These are phyloP conservation scores for Capronia coronata DNA, from an alignment of 2,329 filamentous ascomycete species.

Conservation along the genomic window DNA sequence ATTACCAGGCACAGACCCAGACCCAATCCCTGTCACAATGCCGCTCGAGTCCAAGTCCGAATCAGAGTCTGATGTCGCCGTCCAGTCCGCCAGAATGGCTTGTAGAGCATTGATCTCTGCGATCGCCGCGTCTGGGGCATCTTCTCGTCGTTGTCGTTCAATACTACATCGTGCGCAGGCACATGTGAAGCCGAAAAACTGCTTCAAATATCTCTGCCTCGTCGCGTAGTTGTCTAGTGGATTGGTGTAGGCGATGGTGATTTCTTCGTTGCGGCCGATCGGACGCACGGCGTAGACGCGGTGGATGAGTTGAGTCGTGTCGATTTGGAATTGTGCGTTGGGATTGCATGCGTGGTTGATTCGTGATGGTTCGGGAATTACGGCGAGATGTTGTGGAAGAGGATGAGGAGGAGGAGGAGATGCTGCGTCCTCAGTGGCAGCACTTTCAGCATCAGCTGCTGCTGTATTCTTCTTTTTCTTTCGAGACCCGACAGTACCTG, in stretches of 20 bases:
- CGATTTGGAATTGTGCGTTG: conserved; percentile 13
- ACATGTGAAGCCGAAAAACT: conserved; percentile 18
- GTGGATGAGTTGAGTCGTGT: conserved; percentile 8
- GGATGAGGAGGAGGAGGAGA: too few relatives aligned
- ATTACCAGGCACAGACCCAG: too few relatives aligned
- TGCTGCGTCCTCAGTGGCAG: too few relatives aligned
- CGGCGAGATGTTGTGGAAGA: conserved; percentile 21
- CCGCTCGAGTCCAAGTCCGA: too few relatives aligned
- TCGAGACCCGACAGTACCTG: too few relatives aligned
- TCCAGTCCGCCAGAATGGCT: conserved; percentile 10
- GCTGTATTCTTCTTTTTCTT: too few relatives aligned
- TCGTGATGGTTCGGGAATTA: conserved; percentile 19
- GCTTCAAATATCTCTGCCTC: conserved; percentile 12
- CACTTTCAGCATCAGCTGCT: too few relatives aligned
- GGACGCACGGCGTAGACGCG: conserved; percentile 45
- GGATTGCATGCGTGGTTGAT: conserved; percentile 23
- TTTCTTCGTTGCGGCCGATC: conserved; percentile 81
- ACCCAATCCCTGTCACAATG: too few relatives aligned
- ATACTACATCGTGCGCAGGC: conserved; percentile 18
- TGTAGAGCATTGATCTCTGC: conserved; percentile 12
- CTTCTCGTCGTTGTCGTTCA: not conserved
- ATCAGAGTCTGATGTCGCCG: too few relatives aligned
- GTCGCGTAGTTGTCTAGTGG: conserved; percentile 6
- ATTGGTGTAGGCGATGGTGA: conserved; percentile 73
- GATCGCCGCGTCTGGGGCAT: conserved; percentile 6